phyloP scores from a whole-genome alignment of 2,329 filamentous ascomycete species.

The Byssothecium circinans region DNA sequence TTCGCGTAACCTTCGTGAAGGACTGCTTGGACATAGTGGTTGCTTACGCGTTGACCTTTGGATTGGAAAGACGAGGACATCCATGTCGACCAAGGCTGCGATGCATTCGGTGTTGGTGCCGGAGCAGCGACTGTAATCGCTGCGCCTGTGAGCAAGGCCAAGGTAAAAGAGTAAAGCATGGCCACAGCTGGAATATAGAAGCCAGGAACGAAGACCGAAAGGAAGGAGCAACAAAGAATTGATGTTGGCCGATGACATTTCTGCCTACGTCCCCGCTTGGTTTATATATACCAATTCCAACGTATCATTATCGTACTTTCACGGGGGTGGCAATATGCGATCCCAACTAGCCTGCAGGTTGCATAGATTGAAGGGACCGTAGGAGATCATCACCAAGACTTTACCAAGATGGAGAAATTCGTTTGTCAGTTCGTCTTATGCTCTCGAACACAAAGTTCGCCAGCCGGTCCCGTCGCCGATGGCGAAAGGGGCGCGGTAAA shows the following conservation, averaged over 20 bases:
- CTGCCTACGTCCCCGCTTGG: not conserved
- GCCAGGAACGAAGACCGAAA: not conserved
- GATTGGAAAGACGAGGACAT: conserved; percentile 54
- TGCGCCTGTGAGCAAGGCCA: conserved; percentile 19
- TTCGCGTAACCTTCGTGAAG: conserved; percentile 53
- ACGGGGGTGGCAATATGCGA: not conserved
- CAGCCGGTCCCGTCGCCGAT: too few relatives aligned
- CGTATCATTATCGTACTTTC: not conserved
- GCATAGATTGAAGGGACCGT: not conserved
- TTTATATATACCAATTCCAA: not conserved
- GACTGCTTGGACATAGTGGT: conserved; percentile 50
- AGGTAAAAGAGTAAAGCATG: not conserved
- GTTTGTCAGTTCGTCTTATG: too few relatives aligned
- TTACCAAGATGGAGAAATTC: not conserved
- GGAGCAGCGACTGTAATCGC: conserved; percentile 27
- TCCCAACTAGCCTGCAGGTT: not conserved
- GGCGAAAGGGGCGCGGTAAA: too few relatives aligned
- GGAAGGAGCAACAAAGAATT: not conserved
- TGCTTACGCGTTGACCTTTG: conserved; percentile 44
- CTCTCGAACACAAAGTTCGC: too few relatives aligned
- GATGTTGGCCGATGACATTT: not conserved
- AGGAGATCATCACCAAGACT: not conserved
- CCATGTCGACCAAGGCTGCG: conserved; percentile 39
- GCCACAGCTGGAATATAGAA: not conserved
- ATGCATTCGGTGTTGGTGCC: conserved; percentile 13